phyloP scores from a whole-genome alignment of 768 basidiomycete genomes.

The Phallus indusiatus region DNA sequence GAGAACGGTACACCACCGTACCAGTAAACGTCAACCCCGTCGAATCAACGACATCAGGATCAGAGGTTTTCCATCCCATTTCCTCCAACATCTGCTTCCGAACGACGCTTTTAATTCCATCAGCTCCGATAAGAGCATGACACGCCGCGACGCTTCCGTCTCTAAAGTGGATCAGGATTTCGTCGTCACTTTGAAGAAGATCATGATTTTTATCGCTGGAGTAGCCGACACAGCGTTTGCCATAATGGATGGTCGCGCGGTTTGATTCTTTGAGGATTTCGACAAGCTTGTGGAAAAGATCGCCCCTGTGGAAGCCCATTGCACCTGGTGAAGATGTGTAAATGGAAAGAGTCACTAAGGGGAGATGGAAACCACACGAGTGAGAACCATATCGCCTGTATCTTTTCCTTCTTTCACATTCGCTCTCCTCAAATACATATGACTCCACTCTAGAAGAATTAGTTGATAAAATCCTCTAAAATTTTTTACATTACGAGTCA shows the following conservation, averaged over 20 bases:
- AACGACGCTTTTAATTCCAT: constrained; percentile 23
- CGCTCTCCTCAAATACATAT: constrained; percentile 37
- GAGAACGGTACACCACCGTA: constrained; percentile 33
- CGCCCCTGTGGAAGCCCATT: constrained; percentile 36
- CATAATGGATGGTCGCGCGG: constrained; percentile 16
- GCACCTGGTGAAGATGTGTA: constrained; percentile 8
- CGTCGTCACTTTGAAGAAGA: neutral
- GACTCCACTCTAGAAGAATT: neutral
- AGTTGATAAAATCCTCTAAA: neutral
- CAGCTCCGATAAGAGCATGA: constrained; percentile 23
- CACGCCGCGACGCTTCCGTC: constrained; percentile 19
- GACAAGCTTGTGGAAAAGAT: constrained; percentile 36
- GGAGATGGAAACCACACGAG: constrained; percentile 1
- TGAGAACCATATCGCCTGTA: neutral
- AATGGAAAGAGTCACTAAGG: neutral
- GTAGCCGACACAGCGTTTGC: constrained; percentile 21
- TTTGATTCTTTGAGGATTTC: constrained; percentile 18
- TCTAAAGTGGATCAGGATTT: constrained; percentile 16
- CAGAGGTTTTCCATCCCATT: constrained; percentile 11
- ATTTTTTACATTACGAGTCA: neutral
- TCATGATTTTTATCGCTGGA: neutral
- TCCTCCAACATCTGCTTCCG: constrained; percentile 26
- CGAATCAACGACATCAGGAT: constrained; percentile 20
- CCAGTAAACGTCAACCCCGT: constrained; percentile 38
- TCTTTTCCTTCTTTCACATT: constrained; percentile 29